These are phyloP conservation scores for Fraxinus anomala DNA, from an alignment of 257 asterid genomes.

Conservation along the genomic window DNA sequence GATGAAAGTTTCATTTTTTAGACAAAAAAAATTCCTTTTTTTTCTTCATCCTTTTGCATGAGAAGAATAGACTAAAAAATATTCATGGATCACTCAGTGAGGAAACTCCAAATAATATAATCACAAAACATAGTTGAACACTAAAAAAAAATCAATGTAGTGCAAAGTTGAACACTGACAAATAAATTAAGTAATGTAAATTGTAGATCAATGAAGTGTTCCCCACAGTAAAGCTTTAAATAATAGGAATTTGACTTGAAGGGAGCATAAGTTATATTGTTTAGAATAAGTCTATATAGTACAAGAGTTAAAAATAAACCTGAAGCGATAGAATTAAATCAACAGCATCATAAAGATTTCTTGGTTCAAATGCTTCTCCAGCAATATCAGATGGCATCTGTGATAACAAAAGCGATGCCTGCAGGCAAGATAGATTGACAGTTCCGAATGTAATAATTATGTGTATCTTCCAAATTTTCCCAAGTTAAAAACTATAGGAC, in stretches of 20 bases:
- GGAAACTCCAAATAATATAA: neutral
- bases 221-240: neutral
- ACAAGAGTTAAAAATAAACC: conserved; percentile 37
- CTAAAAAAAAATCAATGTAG: neutral
- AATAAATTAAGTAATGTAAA: neutral
- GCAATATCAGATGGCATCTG: conserved; percentile 43
- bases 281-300: neutral
- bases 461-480: neutral
- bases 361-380: conserved; percentile 49
- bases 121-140: neutral
- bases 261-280: neutral
- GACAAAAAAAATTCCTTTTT: too few relatives aligned
- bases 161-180: neutral
- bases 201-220: neutral
- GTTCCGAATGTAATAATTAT: neutral
- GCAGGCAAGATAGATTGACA: conserved; percentile 19
- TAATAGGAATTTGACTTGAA: neutral
- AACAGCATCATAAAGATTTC: conserved; percentile 54
- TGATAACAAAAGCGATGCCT: conserved; percentile 61
- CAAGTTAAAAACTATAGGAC: neutral
- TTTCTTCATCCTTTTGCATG: too few relatives aligned
- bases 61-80: neutral
- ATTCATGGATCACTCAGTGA: neutral
- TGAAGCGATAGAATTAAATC: conserved; percentile 64
- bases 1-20: too few relatives aligned